Conservation (phyloP, 257 asterid genomes). For the Striga asiatica region DNA sequence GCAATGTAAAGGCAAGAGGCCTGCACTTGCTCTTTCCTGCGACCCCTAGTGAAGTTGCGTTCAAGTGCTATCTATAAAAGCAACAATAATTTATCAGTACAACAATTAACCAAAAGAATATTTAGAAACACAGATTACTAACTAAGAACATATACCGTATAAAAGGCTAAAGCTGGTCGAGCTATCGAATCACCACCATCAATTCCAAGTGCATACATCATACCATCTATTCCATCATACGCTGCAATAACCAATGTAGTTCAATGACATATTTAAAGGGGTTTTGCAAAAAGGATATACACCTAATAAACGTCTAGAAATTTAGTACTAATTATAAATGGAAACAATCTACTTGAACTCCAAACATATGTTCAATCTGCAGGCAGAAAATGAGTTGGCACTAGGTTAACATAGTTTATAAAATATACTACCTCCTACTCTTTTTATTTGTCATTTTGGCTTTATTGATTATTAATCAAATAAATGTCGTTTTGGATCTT, state of each 20-base stretch:
- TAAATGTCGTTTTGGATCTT: no score
- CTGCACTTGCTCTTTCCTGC: slow-evolving; percentile 71
- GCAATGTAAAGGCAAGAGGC: slow-evolving; percentile 85
- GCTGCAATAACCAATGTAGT: slow-evolving; percentile 32
- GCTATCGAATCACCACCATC: slow-evolving; percentile 62
- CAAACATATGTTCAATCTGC: slow-evolving; percentile 3
- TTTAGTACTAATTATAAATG: neutral
- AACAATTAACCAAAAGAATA: slow-evolving; percentile 1
- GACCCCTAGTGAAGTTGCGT: slow-evolving; percentile 73
- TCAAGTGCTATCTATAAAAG: slow-evolving; percentile 57
- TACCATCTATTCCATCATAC: slow-evolving; percentile 24
- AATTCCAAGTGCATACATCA: slow-evolving; percentile 36
- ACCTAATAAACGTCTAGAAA: neutral
- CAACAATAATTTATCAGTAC: neutral
- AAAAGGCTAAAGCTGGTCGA: slow-evolving; percentile 34
- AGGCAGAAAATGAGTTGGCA: neutral
- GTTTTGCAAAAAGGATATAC: no score
- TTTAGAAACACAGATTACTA: slow-evolving; percentile 1
- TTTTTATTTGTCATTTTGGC: no score
- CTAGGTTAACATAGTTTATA: neutral
- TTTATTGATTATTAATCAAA: no score
- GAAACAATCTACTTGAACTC: slow-evolving; percentile 2
- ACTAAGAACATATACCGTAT: slow-evolving; percentile 30
- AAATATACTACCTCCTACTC: no score
- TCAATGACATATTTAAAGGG: neutral